Evolutionary conservation across 225 moss, liverwort and hornwort genomes (phyloP), one percentile per base, ranked within the genome.

Genomic region (Marchantia polymorpha): DNA sequence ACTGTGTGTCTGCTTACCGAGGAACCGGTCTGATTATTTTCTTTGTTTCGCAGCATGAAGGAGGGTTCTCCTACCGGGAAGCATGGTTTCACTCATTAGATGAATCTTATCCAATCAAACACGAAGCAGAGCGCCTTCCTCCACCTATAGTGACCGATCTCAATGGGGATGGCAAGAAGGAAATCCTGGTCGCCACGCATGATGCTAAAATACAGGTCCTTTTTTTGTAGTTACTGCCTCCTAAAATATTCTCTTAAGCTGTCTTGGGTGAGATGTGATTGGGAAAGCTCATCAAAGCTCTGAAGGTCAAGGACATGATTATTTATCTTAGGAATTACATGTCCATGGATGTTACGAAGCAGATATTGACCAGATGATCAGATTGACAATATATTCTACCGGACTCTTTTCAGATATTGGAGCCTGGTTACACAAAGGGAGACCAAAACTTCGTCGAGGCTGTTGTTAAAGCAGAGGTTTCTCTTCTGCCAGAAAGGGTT

Each of bases 21-120:
- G 22, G 15, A 22, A 3, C 59, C n/a, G 12, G 7, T 14, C 59
- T 52, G 39, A 66, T n/a, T 26, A 72, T 61, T 12, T n/a, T 0
- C 29, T 64, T 71, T 56, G 26, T 19, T 74, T 76, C 87, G 83
- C 89, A 94, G 96, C 87, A 96, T 88, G 96, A 96, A 80, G 96
- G 96, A 69, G 92, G 96, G 67, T 92, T 96, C 75, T 94, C 96
- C 51, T 96, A 94, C 74, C 90, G 92, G 59, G 84, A 89, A 90
- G 92, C 94, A 49, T 96, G 96, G 96, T 92, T 84, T 78, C 88
- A 94, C 89, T 88, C 90, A 39, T 83, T 89, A 84, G 92, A 91
- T 77, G 89, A 72, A 52, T 89, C 88, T 0, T 89, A 87, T 66
- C 82, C 89, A 54, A 69, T 94, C 59, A 92, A 88, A 82, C 92